phyloP scores from a whole-genome alignment of 2,329 filamentous ascomycete genomes.

The Ceratocystis cubensis region DNA sequence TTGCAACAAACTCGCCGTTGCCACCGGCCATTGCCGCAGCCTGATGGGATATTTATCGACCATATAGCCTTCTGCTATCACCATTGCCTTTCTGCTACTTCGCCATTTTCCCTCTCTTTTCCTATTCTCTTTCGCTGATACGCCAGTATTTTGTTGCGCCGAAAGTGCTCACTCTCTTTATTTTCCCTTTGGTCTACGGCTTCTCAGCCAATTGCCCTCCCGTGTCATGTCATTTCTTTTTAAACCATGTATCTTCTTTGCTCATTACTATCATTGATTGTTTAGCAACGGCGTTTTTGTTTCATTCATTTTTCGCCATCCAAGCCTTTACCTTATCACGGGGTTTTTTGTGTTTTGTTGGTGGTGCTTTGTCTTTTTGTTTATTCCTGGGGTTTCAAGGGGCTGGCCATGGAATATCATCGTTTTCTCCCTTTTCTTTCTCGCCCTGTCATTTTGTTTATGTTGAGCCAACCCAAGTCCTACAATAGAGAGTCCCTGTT shows the following conservation, averaged over 20 bases:
- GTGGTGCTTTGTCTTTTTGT: neutral
- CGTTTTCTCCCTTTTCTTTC: neutral
- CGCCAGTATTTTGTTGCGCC: conserved; percentile 4
- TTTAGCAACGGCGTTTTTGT: conserved; percentile 3
- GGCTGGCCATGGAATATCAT: neutral
- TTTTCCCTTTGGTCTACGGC: neutral
- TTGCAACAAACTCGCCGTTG: conserved; percentile 41
- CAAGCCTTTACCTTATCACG: neutral
- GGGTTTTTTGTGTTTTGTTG: neutral
- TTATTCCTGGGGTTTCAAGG: neutral
- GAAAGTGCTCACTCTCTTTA: neutral
- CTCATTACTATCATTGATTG: neutral
- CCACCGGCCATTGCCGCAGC: conserved; percentile 38
- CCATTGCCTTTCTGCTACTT: neutral
- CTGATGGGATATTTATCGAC: neutral
- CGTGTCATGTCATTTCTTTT: neutral
- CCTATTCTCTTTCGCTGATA: neutral
- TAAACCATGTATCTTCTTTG: neutral
- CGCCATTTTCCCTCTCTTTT: neutral
- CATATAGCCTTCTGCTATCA: neutral
- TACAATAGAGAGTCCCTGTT: neutral
- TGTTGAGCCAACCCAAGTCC: neutral
- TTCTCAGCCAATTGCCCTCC: neutral
- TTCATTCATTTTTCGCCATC: neutral
- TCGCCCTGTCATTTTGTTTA: neutral